A percentile compares a stretch with the other conserved stretches of the same genome.
phyloP scores from a whole-genome alignment of 768 basidiomycete genomes.

The Trametes sanguinea region DNA sequence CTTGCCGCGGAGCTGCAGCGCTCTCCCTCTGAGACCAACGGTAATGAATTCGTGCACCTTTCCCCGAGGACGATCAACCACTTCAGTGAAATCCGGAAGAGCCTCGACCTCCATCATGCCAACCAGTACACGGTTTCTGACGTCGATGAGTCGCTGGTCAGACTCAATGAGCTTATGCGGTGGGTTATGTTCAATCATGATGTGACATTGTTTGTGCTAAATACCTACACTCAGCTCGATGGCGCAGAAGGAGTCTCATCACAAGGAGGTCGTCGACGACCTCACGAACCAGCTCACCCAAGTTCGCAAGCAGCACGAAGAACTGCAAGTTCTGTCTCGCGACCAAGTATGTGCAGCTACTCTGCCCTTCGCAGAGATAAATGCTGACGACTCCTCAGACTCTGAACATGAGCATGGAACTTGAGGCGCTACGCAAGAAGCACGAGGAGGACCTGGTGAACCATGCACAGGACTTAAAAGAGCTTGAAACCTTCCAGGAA shows the following conservation, averaged over 20 bases:
- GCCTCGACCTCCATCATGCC: conserved; percentile 51
- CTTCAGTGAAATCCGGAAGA: conserved; percentile 73
- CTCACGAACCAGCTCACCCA: conserved; percentile 68
- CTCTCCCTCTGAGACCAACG: conserved; percentile 25
- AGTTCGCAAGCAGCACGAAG: conserved; percentile 79
- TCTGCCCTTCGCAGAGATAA: background rate
- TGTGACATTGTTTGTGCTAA: too few relatives aligned
- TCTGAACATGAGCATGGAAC: conserved; percentile 84
- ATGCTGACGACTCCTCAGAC: conserved; percentile 44
- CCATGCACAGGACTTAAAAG: conserved; percentile 26
- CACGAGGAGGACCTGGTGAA: conserved; percentile 51
- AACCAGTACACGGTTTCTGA: conserved; percentile 39
- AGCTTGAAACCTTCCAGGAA: conserved; percentile 55
- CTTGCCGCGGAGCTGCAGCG: conserved; percentile 2
- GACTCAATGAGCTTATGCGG: conserved; percentile 92
- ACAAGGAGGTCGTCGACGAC: conserved; percentile 76
- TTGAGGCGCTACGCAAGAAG: conserved; percentile 69
- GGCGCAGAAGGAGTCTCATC: conserved; percentile 94
- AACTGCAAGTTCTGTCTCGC: conserved; percentile 74
- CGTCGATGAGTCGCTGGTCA: conserved; percentile 69
- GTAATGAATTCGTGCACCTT: conserved; percentile 40
- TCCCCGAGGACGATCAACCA: conserved; percentile 74
- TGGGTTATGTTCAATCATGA: conserved; percentile 41
- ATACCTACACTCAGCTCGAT: conserved; percentile 64
- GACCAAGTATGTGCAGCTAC: conserved; percentile 66